Evolutionary conservation across 2,329 filamentous ascomycete genomes (phyloP), one percentile per base, ranked within the genome.

Genomic region (Exophiala xenobiotica): DNA sequence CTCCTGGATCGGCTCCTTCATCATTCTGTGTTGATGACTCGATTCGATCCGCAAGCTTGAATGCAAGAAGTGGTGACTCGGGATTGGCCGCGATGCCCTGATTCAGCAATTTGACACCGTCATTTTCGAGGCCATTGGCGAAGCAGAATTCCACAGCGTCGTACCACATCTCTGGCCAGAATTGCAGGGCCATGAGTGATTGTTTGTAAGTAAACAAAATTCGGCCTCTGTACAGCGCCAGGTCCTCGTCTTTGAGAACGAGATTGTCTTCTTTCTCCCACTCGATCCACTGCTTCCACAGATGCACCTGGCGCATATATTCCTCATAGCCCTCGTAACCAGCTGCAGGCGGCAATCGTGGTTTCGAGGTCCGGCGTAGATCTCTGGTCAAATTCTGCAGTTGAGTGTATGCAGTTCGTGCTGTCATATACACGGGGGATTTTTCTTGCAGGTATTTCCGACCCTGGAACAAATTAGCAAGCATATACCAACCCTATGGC

Each of bases 261-360:
- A 99, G 76, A 1, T 90, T 90, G 65, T 99, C 93, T 14, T 88
- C 86, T 70, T 92, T 95, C 70, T 99, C 93, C 90, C 91, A 99
- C 3, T 85, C 77, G 59, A 99, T 87, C 93, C 95, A 99, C 59
- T 81, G 85, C 67, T 90, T 90, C 93, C 93, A 99, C 22, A 93
- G 76, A 41, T 88, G 82, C 39, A 96, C 85, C 69, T 99, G 95
- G 42, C 86, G 80, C 59, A 82, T 76, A 65, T 88, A 99, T 57
- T 96, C 90, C 19, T 85, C 79, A 54, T 95, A 84, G 2, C 93
- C 93, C 46, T 93, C 87, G 63, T 90, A 96, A 1, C 91, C 92
- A 38, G 83, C 82, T 4, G 87, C 83, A 5, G 93, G 92, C 1
- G 92, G 90, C 1, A 99, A 74, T 7, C 82, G 81, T 2, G 95